phyloP scores from a whole-genome alignment of 148 eudicot genomes.

The Cornus suecica region DNA sequence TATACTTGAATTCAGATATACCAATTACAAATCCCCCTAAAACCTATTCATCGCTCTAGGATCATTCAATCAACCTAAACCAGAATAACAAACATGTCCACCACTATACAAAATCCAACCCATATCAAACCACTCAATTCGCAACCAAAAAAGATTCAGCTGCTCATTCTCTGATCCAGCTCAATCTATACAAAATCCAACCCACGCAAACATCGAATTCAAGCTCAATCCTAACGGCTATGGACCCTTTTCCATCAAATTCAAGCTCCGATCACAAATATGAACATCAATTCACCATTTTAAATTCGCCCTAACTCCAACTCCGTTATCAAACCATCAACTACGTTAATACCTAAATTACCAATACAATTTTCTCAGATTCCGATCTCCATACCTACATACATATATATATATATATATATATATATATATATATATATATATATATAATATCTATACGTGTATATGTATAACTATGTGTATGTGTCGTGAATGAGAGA shows the following conservation, averaged over 20 bases:
- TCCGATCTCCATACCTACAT: too few relatives aligned
- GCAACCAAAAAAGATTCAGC: slow-evolving; percentile 13
- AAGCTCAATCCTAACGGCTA: background rate
- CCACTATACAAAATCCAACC: background rate
- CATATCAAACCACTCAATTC: background rate
- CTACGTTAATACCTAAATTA: background rate
- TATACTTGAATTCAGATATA: background rate
- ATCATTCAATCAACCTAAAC: background rate
- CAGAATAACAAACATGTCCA: background rate
- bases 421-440: too few relatives aligned
- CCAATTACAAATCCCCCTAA: slow-evolving; percentile 1
- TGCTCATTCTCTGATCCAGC: slow-evolving; percentile 5
- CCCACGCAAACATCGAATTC: background rate
- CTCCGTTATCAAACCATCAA: background rate
- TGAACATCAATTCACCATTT: background rate
- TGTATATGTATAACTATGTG: background rate
- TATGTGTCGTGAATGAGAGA: background rate
- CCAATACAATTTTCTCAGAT: background rate
- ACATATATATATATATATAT: too few relatives aligned
- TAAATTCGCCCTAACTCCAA: background rate
- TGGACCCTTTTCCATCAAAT: background rate
- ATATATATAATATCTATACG: too few relatives aligned
- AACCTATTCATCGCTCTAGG: background rate
- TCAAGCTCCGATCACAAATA: background rate
- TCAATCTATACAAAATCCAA: slow-evolving; percentile 19